Evolutionary conservation across 2,329 filamentous ascomycete genomes (phyloP).

Genomic region (Neofusicoccum sp.): DNA sequence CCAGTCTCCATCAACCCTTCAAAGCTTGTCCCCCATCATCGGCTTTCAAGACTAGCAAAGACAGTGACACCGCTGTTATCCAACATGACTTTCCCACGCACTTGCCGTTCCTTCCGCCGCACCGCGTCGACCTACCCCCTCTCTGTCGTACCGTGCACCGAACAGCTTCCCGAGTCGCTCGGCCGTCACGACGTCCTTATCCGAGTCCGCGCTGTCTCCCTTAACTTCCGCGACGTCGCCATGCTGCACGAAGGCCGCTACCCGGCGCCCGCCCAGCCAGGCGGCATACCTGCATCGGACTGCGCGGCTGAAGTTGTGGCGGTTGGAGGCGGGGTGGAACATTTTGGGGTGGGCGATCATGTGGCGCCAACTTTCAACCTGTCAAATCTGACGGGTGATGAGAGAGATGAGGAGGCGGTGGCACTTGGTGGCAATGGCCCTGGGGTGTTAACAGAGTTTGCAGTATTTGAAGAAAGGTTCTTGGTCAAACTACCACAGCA

Average conservation of each 20-base stretch:
- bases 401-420: conserved; percentile 14
- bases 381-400: conserved; percentile 17
- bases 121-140: conserved; percentile 19
- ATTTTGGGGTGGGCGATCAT: conserved; percentile 27
- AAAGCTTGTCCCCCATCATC: too few relatives aligned
- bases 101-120: conserved; percentile 25
- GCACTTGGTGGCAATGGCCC: conserved; percentile 20
- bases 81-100: conserved; percentile 17
- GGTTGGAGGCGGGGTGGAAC: conserved; percentile 22
- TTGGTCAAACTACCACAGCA: conserved; percentile 27
- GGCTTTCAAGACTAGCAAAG: too few relatives aligned
- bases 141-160: conserved; percentile 17
- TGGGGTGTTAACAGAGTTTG: conserved; percentile 29
- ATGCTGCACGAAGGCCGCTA: conserved; percentile 27
- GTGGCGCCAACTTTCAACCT: conserved; percentile 24
- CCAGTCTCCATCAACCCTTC: too few relatives aligned
- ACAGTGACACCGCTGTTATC: too few relatives aligned
- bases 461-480: conserved; percentile 26
- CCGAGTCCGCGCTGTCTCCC: conserved; percentile 28
- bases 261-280: conserved; percentile 14
- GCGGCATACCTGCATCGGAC: conserved; percentile 27
- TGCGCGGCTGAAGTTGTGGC: conserved; percentile 28
- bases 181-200: conserved; percentile 25
- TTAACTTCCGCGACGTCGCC: conserved; percentile 31
- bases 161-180: conserved; percentile 23